These are phyloP conservation scores for Catharanthus roseus DNA, from an alignment of 257 asterid genomes.

Conservation along the genomic window DNA sequence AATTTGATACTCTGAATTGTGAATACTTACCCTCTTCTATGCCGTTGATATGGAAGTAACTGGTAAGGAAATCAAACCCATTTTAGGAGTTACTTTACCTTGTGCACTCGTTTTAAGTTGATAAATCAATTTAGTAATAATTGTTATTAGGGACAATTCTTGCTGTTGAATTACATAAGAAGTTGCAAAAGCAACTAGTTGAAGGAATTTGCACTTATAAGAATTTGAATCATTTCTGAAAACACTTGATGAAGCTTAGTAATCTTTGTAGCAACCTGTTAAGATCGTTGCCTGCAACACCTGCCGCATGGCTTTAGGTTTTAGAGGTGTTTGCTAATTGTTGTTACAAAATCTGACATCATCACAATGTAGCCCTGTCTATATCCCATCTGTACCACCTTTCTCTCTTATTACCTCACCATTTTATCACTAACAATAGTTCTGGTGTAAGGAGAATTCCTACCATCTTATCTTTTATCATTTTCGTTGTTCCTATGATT, in stretches of 20 bases:
- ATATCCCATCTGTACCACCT: neutral
- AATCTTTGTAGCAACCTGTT: neutral
- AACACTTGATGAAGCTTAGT: neutral
- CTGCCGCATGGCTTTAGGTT: neutral
- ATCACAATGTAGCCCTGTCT: neutral
- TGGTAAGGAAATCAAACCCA: no score
- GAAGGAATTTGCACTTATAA: neutral
- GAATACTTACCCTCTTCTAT: neutral
- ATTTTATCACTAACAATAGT: neutral
- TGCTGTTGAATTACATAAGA: neutral
- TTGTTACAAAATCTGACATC: neutral
- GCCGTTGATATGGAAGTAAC: neutral
- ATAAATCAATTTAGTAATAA: neutral
- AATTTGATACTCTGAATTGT: neutral
- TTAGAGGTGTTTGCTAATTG: neutral
- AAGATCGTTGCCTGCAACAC: neutral
- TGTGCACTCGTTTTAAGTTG: no score
- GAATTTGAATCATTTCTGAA: no score
- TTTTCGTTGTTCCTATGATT: neutral
- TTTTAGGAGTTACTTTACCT: no score
- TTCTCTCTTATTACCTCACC: neutral
- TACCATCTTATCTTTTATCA: no score
- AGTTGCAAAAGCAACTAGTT: neutral
- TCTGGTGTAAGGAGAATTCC: neutral
- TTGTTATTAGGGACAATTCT: neutral